Conservation (phyloP, 345 rosid genomes). For the thale cress (Arabidopsis thaliana) region TAIR10.1 NC_003074.8:23178001-23178500, state of each 20-base stretch:
- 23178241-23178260: constrained; percentile 7
- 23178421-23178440: constrained; percentile 21
- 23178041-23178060: not conserved
- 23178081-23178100: not conserved
- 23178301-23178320: not conserved
- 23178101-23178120: constrained; percentile 31
- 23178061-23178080: not conserved
- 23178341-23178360: constrained; percentile 22
- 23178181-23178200: constrained; percentile 16
- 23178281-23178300: constrained; percentile 17
- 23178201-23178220: not conserved
- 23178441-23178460: constrained; percentile 34
- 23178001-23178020: not conserved
- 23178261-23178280: not conserved
- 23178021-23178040: not conserved
- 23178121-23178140: constrained; percentile 23
- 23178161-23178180: constrained; percentile 29
- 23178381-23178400: constrained; percentile 33
- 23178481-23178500: not conserved
- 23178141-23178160: constrained; percentile 38
- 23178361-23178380: constrained; percentile 1
- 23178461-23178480: constrained; percentile 21
- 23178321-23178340: constrained; percentile 23
- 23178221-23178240: not conserved
- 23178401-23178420: constrained; percentile 10